Base-by-base conservation (phyloP, 2,329 filamentous ascomycete species). In the Pseudopyricularia cyperi region DNA sequence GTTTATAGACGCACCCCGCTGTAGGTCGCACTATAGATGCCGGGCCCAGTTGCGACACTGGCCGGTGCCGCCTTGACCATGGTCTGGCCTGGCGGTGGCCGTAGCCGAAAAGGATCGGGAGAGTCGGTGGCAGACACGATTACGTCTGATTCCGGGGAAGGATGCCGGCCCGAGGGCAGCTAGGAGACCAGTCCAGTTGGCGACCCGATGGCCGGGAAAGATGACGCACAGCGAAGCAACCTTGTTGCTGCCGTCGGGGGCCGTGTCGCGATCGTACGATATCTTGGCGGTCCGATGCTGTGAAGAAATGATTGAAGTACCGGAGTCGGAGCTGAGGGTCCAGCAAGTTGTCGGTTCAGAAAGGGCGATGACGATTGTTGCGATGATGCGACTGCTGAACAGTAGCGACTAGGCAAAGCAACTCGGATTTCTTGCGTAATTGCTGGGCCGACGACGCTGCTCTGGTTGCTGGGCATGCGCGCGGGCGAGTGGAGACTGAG, bases 21-120 rank as follows among this genome's bases (percentile, higher is more conserved):
- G 63, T 84, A 85, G 19, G 81, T 84, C 56, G 80, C 81, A 66
- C 79, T 82, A 68, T 83, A 85, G 55, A 85, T 75, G 62, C 77
- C 77, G 26, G 72, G 68, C 54, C 61, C 59, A 57, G 59, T 57
- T 55, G 50, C 24, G 24, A 26, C 28, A 30, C 34, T 42, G 6
- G 26, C 37, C 14, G 34, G 32, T 28, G 48, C 35, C 42, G 39
- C 37, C 50, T 51, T 51, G 35, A 51, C 50, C 50, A 51, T 51
- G 34, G 11, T 33, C 35, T 32, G 37, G 37, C 12, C 50, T 44
- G 39, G 28, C 50, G 39, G 37, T 46, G 50, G 50, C 50, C 50
- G 50, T 15, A 51, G 50, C 50, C 50, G n/a, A 33, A 51, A 49
- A 26, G 47, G n/a, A 26, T 49, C 34, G 35, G 48, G 48, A 11